A percentile compares a stretch with the other conserved stretches of the same genome.
phyloP scores from a whole-genome alignment of 1,284 basidiomycete genomes.

The Sparassis latifolia region DNA sequence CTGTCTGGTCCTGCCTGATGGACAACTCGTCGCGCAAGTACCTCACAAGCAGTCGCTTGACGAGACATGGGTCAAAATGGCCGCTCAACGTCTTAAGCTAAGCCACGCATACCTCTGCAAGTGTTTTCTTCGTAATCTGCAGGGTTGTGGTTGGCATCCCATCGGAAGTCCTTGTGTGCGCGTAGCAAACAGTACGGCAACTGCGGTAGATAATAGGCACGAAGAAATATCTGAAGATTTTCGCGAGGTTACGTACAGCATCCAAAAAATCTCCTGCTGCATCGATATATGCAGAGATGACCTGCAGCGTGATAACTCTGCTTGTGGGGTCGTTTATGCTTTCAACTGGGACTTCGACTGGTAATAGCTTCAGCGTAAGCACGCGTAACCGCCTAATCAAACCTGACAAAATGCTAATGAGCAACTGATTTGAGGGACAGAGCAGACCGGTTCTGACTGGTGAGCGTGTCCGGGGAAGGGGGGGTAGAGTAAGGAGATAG shows the following conservation, averaged over 20 bases:
- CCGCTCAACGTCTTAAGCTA: not conserved
- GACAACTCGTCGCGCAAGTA: conserved; percentile 78
- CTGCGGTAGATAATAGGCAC: conserved; percentile 26
- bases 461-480: conserved; percentile 64
- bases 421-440: not conserved
- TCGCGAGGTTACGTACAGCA: conserved; percentile 45
- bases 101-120: conserved; percentile 53
- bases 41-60: conserved; percentile 78
- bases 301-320: conserved; percentile 64
- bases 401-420: conserved; percentile 33
- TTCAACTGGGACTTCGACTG: conserved; percentile 67
- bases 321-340: conserved; percentile 61
- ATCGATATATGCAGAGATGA: conserved; percentile 55
- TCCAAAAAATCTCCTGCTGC: conserved; percentile 77
- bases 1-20: conserved; percentile 61
- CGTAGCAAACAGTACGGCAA: conserved; percentile 79
- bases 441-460: conserved; percentile 41
- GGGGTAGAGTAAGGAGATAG: conserved; percentile 31
- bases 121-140: conserved; percentile 85
- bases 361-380: conserved; percentile 72
- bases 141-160: conserved; percentile 65
- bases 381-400: conserved; percentile 77
- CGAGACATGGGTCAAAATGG: not conserved
- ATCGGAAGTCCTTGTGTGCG: conserved; percentile 73
- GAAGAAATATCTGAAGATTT: too few species aligned